Evolutionary conservation across 805 yeast species (phyloP).

Genomic region (Wickerhamomyces ciferrii): DNA sequence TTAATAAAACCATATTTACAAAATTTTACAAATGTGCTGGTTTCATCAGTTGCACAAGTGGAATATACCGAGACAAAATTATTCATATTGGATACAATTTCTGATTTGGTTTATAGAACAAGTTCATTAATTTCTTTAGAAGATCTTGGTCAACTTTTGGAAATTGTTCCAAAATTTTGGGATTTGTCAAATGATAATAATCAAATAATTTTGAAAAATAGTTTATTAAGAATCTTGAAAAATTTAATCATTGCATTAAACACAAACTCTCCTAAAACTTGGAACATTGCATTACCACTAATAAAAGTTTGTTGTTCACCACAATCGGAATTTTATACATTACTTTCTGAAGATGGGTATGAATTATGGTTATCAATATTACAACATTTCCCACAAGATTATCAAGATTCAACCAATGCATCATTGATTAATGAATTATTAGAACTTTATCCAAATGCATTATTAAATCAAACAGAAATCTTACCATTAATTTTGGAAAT

Average conservation of each 20-base stretch:
- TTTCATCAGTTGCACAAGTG: constrained; percentile 45
- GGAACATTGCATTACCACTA: constrained; percentile 59
- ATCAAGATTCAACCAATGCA: background rate
- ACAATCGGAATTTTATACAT: constrained; percentile 44
- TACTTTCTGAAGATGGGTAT: constrained; percentile 79
- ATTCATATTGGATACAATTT: constrained; percentile 63
- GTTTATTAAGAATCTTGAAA: constrained; percentile 50
- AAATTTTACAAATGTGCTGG: constrained; percentile 40
- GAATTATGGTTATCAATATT: constrained; percentile 76
- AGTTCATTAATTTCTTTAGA: constrained; percentile 54
- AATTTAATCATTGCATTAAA: constrained; percentile 54
- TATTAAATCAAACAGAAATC: constrained; percentile 70
- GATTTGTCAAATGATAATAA: constrained; percentile 42
- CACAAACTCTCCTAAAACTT: constrained; percentile 41
- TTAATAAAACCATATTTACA: constrained; percentile 64
- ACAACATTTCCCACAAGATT: constrained; percentile 46
- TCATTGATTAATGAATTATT: constrained; percentile 1
- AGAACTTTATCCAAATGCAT: constrained; percentile 44
- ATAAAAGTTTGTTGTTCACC: constrained; percentile 59
- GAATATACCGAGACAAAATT: constrained; percentile 70
- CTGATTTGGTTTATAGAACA: constrained; percentile 57
- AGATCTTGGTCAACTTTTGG: constrained; percentile 45
- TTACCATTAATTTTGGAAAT: constrained; percentile 59
- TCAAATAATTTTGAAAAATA: constrained; percentile 43
- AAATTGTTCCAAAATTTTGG: constrained; percentile 75